A percentile compares a stretch with the other conserved stretches of the same genome.
These are phyloP conservation scores for Glutinoglossum americanum DNA, from an alignment of 495 filamentous ascomycete genomes.

Conservation along the genomic window DNA sequence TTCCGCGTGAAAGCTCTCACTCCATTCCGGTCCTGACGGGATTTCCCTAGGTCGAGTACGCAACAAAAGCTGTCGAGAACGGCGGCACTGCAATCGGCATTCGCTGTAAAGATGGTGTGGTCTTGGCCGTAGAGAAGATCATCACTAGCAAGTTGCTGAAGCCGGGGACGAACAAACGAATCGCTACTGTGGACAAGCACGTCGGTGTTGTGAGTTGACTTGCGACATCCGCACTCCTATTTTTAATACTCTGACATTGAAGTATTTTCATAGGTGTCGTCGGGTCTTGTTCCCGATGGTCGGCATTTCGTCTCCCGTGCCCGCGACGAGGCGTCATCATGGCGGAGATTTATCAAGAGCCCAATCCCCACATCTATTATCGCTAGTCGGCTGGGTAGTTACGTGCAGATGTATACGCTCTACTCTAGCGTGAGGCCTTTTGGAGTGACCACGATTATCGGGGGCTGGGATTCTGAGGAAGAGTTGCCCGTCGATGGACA, in stretches of 20 bases:
- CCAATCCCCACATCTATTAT: slow-evolving; percentile 75
- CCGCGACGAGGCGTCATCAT: slow-evolving; percentile 73
- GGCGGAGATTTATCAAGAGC: slow-evolving; percentile 75
- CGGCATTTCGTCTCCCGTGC: slow-evolving; percentile 88
- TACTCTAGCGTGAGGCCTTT: slow-evolving; percentile 93
- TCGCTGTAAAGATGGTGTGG: slow-evolving; percentile 89
- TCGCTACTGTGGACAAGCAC: slow-evolving; percentile 84
- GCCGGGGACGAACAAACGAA: slow-evolving; percentile 82
- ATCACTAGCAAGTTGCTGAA: slow-evolving; percentile 89
- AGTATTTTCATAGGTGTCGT: slow-evolving; percentile 42
- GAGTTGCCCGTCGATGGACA: slow-evolving; percentile 67
- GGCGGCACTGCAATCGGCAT: slow-evolving; percentile 93
- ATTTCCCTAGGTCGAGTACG: slow-evolving; percentile 55
- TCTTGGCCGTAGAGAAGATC: slow-evolving; percentile 91
- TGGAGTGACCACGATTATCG: slow-evolving; percentile 84
- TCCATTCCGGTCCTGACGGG: neutral
- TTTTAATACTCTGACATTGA: neutral
- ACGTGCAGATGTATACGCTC: slow-evolving; percentile 90
- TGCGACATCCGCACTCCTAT: neutral
- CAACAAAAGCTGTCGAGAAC: slow-evolving; percentile 95
- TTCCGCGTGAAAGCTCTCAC: slow-evolving; percentile 1
- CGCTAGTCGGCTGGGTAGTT: slow-evolving; percentile 76
- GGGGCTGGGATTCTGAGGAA: slow-evolving; percentile 72
- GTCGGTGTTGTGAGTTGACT: slow-evolving; percentile 60
- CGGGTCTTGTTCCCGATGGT: slow-evolving; percentile 84